Evolutionary conservation across 805 yeast species (phyloP), one percentile per base, ranked within the genome.

Genomic region (Candida yuanshanica): DNA sequence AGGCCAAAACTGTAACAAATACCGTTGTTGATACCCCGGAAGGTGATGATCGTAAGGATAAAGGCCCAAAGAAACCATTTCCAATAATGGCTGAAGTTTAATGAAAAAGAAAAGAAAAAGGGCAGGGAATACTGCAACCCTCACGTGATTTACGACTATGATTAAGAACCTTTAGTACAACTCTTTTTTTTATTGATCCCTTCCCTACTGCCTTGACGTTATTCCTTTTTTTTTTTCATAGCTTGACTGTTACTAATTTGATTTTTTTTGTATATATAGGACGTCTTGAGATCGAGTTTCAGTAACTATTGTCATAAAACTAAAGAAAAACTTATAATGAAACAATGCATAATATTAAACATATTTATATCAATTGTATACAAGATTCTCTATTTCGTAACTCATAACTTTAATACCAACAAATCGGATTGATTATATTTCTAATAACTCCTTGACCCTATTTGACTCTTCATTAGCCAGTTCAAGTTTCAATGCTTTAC

Each of bases 1-100:
- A 83, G 60, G 73, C 77, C 36, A 87, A 81, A 59, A 77, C 75
- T 11, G 66, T 80, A 17, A 74, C 91, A 24, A 90, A 89, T 56
- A 85, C 87, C 13, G 83, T 91, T 12, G 77, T 83, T 29, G 81
- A 80, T 40, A 66, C 72, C 2, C 70, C 75, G 2, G 72, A 65
- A 16, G 65, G 69, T 46, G 74, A 69, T 48, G 74, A 64, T 38
- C 61, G 75, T 42, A 66, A 60, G 43, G 68, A 62, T 33, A 50
- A 61, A n/a, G 67, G 63, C 7, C 48, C 48, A 10, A 55, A 55
- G 37, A 49, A 53, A 24, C 59, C 61, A 20, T 52, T 56, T 50
- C 59, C 61, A 20, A 50, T 56, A 11, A 50, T 55, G 45, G 58
- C 39, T 32, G 53, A 54, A 35, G 60, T 53, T 17, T 54, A 31